These are phyloP conservation scores for Apophysomyces elegans DNA, from an alignment of 371 early-diverging fungal genomes.

Conservation along the genomic window DNA sequence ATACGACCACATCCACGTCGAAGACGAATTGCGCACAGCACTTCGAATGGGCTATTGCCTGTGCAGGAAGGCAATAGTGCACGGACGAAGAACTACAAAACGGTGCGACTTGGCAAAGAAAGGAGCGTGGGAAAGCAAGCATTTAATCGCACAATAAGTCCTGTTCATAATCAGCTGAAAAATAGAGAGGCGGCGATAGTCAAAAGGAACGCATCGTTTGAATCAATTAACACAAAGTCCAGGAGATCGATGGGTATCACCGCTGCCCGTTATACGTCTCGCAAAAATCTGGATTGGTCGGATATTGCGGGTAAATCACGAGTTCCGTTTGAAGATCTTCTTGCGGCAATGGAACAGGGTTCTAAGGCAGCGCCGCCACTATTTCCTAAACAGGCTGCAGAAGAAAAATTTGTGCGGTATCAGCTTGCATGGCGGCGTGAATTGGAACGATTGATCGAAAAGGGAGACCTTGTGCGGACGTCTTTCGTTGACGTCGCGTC, in stretches of 20 bases:
- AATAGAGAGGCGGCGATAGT: background rate
- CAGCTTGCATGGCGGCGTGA: conserved; percentile 79
- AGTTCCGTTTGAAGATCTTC: conserved; percentile 64
- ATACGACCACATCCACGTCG: conserved; percentile 12
- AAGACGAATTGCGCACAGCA: conserved; percentile 3
- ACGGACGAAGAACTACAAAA: background rate
- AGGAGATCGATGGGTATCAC: conserved; percentile 50
- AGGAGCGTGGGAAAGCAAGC: background rate
- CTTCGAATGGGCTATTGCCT: background rate
- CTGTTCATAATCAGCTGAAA: background rate
- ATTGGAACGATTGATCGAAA: conserved; percentile 72
- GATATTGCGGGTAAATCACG: conserved; percentile 53
- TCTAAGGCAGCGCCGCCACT: conserved; percentile 68
- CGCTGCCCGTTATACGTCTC: conserved; percentile 47
- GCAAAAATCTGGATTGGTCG: conserved; percentile 49
- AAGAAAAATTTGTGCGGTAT: conserved; percentile 84
- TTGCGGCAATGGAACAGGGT: conserved; percentile 66
- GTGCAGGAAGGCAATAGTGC: background rate
- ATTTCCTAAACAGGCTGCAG: conserved; percentile 76
- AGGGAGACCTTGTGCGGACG: conserved; percentile 71
- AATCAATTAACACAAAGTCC: conserved; percentile 26
- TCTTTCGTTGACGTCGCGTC: conserved; percentile 73
- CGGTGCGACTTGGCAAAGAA: background rate
- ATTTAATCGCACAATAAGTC: background rate
- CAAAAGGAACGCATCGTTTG: conserved; percentile 8